Conservation (phyloP, 495 filamentous ascomycete species). For the Xylaria cubensis region DNA sequence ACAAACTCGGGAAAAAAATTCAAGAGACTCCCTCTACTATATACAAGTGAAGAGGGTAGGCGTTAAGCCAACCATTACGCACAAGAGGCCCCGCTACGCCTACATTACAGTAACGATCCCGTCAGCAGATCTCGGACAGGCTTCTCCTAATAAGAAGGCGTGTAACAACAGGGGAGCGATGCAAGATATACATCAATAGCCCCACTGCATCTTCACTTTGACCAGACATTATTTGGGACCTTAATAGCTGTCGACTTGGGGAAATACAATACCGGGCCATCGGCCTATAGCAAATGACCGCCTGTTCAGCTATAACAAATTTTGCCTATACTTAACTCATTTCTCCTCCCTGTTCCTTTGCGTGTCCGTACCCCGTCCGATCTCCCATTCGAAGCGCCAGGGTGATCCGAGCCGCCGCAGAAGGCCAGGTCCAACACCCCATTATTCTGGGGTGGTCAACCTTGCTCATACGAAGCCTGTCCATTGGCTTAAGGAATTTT, state of each 20-base stretch:
- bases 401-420: constrained; percentile 28
- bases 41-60: constrained; percentile 27
- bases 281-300: constrained; percentile 20
- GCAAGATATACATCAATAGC: constrained; percentile 41
- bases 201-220: constrained; percentile 41
- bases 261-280: constrained; percentile 15
- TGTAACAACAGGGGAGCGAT: constrained; percentile 35
- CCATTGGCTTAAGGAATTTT: constrained; percentile 13
- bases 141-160: constrained; percentile 38
- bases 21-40: constrained; percentile 1
- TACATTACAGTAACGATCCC: constrained; percentile 39
- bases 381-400: constrained; percentile 28
- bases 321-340: constrained; percentile 25
- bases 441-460: constrained; percentile 27
- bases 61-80: constrained; percentile 36
- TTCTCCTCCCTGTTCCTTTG: constrained; percentile 26
- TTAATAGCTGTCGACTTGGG: constrained; percentile 23
- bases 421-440: constrained; percentile 27
- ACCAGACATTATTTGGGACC: constrained; percentile 35
- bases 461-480: constrained; percentile 22
- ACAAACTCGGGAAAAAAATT: not conserved
- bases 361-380: constrained; percentile 19
- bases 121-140: constrained; percentile 44
- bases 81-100: constrained; percentile 39
- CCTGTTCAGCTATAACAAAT: constrained; percentile 24